phyloP scores from a whole-genome alignment of 2,329 filamentous ascomycete genomes.

The Graphiopsis chlorocephala region DNA sequence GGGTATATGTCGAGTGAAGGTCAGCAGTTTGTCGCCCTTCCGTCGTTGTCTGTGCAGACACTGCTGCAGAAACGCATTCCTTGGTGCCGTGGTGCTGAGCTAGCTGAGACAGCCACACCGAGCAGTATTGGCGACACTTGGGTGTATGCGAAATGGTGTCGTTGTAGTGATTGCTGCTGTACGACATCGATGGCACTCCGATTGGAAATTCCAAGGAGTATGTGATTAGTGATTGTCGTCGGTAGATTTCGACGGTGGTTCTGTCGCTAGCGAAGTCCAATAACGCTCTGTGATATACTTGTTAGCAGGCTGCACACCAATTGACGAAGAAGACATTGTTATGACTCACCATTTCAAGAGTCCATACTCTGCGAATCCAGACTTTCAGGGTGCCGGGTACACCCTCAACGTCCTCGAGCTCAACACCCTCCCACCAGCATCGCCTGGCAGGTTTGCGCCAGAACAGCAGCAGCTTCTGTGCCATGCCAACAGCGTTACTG shows the following conservation, averaged over 20 bases:
- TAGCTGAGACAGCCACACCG: not conserved
- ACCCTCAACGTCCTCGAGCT: conserved; percentile 83
- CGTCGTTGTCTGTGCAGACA: not conserved
- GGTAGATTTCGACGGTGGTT: not conserved
- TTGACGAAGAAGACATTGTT: not conserved
- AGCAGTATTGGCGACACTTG: not conserved
- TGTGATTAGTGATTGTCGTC: not conserved
- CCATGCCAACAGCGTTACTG: conserved; percentile 86
- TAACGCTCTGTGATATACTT: conserved; percentile 27
- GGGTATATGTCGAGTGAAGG: conserved; percentile 15
- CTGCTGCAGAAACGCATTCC: not conserved
- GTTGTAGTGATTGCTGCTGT: not conserved
- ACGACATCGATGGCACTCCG: not conserved
- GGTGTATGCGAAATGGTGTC: not conserved
- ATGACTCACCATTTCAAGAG: conserved; percentile 79
- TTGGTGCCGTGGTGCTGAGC: not conserved
- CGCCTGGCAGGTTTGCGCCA: conserved; percentile 95
- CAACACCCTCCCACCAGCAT: conserved; percentile 99
- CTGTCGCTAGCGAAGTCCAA: conserved; percentile 28
- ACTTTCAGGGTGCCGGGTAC: conserved; percentile 92
- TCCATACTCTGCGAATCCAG: conserved; percentile 98
- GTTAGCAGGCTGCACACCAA: not conserved
- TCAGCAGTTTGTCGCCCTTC: not conserved
- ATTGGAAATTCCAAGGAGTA: not conserved
- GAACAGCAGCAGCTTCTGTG: conserved; percentile 94